Evolutionary conservation across 1,284 basidiomycete genomes (phyloP).

Genomic region (Marasmius sp.): DNA sequence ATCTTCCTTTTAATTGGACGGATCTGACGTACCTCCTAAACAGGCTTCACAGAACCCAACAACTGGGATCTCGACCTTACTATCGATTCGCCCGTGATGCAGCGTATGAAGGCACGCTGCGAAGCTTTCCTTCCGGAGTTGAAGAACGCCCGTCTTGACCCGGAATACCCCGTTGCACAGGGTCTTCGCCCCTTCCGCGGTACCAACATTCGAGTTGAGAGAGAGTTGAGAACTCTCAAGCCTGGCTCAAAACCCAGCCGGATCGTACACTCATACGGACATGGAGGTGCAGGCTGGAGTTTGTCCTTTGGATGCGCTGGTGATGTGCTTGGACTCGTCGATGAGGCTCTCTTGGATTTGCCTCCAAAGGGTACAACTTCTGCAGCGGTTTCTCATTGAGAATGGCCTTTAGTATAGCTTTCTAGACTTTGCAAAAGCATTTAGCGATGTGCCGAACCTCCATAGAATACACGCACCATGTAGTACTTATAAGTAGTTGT

Average conservation of each 20-base stretch:
- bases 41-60: conserved; percentile 27
- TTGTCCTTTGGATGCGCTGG: conserved; percentile 18
- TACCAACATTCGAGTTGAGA: conserved; percentile 33
- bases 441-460: too few species aligned
- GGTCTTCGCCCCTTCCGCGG: conserved; percentile 33
- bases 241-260: conserved; percentile 17
- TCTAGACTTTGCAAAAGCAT: too few species aligned
- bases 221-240: conserved; percentile 21
- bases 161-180: conserved; percentile 29
- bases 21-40: not conserved
- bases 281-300: conserved; percentile 30
- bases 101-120: conserved; percentile 32
- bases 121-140: conserved; percentile 32
- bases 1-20: not conserved
- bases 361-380: not conserved
- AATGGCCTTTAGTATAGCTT: too few species aligned
- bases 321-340: conserved; percentile 11
- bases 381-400: not conserved
- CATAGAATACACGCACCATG: too few species aligned
- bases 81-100: conserved; percentile 31
- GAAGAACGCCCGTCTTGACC: conserved; percentile 30
- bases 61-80: conserved; percentile 30
- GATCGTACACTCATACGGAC: conserved; percentile 35
- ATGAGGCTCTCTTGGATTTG: conserved; percentile 5
- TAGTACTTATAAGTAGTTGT: too few species aligned